Conservation (phyloP, 75 land plant species). For the Cunninghamia lanceolata region DNA sequence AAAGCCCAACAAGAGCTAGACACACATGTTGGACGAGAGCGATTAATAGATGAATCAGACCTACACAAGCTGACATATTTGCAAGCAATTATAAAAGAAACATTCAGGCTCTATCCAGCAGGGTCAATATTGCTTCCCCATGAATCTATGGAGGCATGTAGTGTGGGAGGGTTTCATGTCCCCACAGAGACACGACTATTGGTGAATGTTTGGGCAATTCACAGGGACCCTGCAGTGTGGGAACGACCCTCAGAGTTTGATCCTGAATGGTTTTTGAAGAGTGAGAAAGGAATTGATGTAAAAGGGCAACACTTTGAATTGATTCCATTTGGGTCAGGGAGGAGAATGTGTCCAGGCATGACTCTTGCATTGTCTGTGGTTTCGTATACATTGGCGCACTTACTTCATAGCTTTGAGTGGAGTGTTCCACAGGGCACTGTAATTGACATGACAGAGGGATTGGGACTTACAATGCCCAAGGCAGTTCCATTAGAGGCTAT, state of each 20-base stretch:
- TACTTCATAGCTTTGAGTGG: too few species aligned
- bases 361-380: not conserved
- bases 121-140: not conserved
- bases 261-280: not conserved
- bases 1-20: not conserved
- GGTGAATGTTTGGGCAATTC: not conserved
- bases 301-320: slow-evolving; percentile 3
- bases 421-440: too few species aligned
- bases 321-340: slow-evolving; percentile 16
- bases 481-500: too few species aligned
- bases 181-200: not conserved
- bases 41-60: not conserved
- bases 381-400: not conserved
- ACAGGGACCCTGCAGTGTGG: not conserved
- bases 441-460: too few species aligned
- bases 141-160: not conserved
- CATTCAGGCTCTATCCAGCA: not conserved
- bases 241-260: not conserved
- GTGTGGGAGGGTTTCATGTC: not conserved
- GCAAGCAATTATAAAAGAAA: not conserved
- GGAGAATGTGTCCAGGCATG: slow-evolving; percentile 15
- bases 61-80: not conserved
- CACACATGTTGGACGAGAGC: not conserved
- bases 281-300: not conserved
- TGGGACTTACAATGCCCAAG: too few species aligned